Percentiles rank a stretch among this genome's conserved stretches.
These are phyloP conservation scores for Thielaviopsis populi DNA, from an alignment of 2,329 filamentous ascomycete species.

Conservation along the genomic window DNA sequence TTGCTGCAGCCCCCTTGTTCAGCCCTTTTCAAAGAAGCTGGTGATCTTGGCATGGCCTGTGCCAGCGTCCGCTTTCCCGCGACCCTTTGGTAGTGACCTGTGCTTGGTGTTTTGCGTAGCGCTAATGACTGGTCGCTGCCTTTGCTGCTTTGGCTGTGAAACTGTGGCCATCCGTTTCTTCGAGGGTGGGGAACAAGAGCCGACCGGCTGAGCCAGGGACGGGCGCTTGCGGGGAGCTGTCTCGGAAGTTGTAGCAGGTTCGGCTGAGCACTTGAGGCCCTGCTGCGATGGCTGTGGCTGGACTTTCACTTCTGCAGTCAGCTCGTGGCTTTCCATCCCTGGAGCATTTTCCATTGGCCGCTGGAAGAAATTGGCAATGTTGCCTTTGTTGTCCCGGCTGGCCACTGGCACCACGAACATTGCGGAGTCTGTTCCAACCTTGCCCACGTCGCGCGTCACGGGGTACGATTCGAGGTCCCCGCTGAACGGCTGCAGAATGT, in stretches of 20 bases:
- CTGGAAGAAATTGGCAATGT: slow-evolving; percentile 86
- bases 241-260: neutral
- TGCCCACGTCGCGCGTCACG: slow-evolving; percentile 79
- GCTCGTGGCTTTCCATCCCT: neutral
- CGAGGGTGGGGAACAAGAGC: neutral
- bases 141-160: neutral
- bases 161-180: neutral
- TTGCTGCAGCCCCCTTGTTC: neutral
- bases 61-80: neutral
- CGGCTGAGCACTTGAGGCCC: too few relatives aligned
- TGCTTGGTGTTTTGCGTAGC: neutral
- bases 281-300: slow-evolving; percentile 6
- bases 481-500: slow-evolving; percentile 60
- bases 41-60: slow-evolving; percentile 12
- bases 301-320: slow-evolving; percentile 14
- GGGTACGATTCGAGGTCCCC: slow-evolving; percentile 74
- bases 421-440: slow-evolving; percentile 81
- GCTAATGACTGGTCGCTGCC: neutral
- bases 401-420: slow-evolving; percentile 69
- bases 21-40: slow-evolving; percentile 10
- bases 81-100: neutral
- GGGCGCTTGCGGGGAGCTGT: neutral
- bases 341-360: slow-evolving; percentile 27
- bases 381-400: slow-evolving; percentile 77
- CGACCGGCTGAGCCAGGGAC: neutral